Conservation (phyloP, 257 asterid genomes). For the Henckelia pumila region DNA sequence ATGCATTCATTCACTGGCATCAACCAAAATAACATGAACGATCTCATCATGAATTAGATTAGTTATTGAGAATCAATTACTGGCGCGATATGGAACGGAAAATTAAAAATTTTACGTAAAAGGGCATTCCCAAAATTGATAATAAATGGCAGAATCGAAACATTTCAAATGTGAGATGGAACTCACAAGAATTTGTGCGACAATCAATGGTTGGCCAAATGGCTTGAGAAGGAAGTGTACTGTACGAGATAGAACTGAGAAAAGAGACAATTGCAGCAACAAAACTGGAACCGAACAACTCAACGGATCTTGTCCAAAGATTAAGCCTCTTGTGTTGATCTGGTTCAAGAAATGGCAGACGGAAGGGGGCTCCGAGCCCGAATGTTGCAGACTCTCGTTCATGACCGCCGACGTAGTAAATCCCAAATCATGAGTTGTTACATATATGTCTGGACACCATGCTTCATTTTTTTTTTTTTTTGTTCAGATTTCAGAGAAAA, state of each 20-base stretch:
- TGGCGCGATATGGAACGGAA: too few relatives aligned
- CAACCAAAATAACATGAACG: not conserved
- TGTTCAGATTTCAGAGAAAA: slow-evolving; percentile 17
- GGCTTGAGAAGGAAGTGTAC: slow-evolving; percentile 53
- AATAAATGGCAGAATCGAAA: not conserved
- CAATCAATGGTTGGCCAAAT: slow-evolving; percentile 57
- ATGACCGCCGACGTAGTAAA: slow-evolving; percentile 15
- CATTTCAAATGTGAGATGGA: not conserved
- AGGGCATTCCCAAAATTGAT: slow-evolving; percentile 13
- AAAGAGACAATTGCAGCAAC: slow-evolving; percentile 51
- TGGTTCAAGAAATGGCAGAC: slow-evolving; percentile 38
- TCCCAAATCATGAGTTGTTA: not conserved
- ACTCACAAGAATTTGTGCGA: slow-evolving; percentile 69
- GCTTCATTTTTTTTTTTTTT: not conserved
- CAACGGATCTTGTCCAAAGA: slow-evolving; percentile 38
- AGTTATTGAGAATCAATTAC: not conserved
- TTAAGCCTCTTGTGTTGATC: slow-evolving; percentile 49
- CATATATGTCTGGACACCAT: not conserved
- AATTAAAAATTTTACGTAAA: not conserved
- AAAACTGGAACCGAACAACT: slow-evolving; percentile 46
- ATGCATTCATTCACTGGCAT: too few relatives aligned
- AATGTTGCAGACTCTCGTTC: slow-evolving; percentile 23
- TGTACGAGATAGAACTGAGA: slow-evolving; percentile 49
- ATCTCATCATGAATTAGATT: not conserved
- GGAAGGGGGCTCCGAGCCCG: slow-evolving; percentile 18